Evolutionary conservation across 148 eudicot species (phyloP), one percentile per base, ranked within the genome.

Genomic region (Camellia lanceoleosa): DNA sequence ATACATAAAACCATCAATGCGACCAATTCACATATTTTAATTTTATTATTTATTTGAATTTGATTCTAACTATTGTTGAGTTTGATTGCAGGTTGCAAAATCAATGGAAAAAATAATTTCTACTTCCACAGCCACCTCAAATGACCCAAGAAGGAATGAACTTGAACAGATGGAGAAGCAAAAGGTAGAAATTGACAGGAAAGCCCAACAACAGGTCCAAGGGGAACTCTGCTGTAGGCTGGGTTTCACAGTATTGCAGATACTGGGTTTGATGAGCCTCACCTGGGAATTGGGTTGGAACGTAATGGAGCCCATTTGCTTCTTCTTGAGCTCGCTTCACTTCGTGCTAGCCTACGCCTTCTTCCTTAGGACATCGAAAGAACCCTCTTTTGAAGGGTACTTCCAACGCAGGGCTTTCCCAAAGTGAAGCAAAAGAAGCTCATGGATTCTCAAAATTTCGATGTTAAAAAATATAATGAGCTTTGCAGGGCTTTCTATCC

Each of bases 231-330:
- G 85, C 54, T 68, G 80, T 81, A 93, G 96, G 81, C 83, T 92
- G 83, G 96, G 90, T 81, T 86, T 86, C 47, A 3, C 89, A 52
- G 68, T 83, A 51, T 47, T 85, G 7, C 96, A 92, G 80, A 90
- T 91, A 20, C n/a, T 84, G 85, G 93, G 87, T 71, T 92, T 87
- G 68, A 92, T 92, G 93, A 92, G 96, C 89, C 89, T 92, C 0
- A 92, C 96, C 1, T 92, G 96, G 93, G 96, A 90, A 60, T 87
- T 92, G 0, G 87, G 78, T 51, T 92, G 96, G 96, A 93, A 92
- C 76, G 96, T 92, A 58, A 92, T 92, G 96, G 96, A 92, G 85
- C 96, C 96, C 73, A 89, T 92, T 81, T 92, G 96, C 82, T 92
- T 89, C 85, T 92, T 89, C 73, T 90, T 81, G 20, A 85, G 92